These are phyloP conservation scores for Beauveria pseudobassiana DNA, from an alignment of 2,329 filamentous ascomycete species.

Conservation along the genomic window DNA sequence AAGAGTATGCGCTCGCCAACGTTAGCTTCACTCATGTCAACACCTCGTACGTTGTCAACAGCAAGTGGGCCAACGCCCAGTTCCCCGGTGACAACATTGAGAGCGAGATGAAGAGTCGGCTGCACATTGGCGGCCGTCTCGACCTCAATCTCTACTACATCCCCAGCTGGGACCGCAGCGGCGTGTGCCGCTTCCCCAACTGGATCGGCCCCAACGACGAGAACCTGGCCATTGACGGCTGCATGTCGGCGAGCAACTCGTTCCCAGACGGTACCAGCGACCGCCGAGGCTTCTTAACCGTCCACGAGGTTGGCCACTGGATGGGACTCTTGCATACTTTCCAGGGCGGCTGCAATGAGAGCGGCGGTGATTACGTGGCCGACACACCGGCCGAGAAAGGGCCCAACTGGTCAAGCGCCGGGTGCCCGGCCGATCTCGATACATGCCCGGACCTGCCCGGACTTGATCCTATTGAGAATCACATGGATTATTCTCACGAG, in stretches of 20 bases:
- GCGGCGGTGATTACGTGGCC: slow-evolving; percentile 30
- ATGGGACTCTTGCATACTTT: slow-evolving; percentile 42
- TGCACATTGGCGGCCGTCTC: slow-evolving; percentile 34
- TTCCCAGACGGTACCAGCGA: slow-evolving; percentile 32
- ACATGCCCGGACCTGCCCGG: slow-evolving; percentile 25
- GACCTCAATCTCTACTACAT: slow-evolving; percentile 42
- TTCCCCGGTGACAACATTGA: neutral
- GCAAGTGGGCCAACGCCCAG: neutral
- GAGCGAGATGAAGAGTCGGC: slow-evolving; percentile 10
- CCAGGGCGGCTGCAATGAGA: slow-evolving; percentile 31
- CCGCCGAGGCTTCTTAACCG: slow-evolving; percentile 25
- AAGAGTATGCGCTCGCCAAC: neutral
- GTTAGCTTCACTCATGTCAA: slow-evolving; percentile 1
- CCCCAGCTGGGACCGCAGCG: slow-evolving; percentile 26
- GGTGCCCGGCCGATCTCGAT: slow-evolving; percentile 31
- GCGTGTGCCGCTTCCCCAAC: slow-evolving; percentile 40
- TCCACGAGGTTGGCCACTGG: slow-evolving; percentile 43
- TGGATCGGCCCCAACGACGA: slow-evolving; percentile 21
- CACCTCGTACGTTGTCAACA: slow-evolving; percentile 1
- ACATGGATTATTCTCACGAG: slow-evolving; percentile 29
- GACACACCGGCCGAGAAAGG: slow-evolving; percentile 33
- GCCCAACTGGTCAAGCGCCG: slow-evolving; percentile 18
- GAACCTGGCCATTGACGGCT: slow-evolving; percentile 32
- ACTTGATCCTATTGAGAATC: slow-evolving; percentile 31
- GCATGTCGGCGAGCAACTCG: slow-evolving; percentile 28